phyloP scores from a whole-genome alignment of 495 filamentous ascomycete genomes.

The Hypoxylon rickii region DNA sequence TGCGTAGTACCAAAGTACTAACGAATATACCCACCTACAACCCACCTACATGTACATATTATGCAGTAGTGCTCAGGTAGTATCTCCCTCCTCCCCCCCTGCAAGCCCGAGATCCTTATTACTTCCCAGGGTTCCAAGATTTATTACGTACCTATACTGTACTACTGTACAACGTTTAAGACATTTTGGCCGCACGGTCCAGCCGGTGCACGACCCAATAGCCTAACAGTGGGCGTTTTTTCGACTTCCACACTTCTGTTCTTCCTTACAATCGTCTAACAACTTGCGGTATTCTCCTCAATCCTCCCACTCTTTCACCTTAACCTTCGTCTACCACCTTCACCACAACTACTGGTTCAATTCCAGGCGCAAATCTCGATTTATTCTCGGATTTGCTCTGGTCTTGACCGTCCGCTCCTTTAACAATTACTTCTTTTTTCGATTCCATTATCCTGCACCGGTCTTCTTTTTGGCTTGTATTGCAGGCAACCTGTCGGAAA shows the following conservation, averaged over 20 bases:
- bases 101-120: conserved; percentile 36
- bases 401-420: conserved; percentile 61
- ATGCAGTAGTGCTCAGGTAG: no score
- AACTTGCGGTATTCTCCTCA: conserved; percentile 31
- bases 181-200: conserved; percentile 23
- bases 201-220: conserved; percentile 23
- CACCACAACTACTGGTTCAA: conserved; percentile 46
- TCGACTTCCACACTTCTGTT: conserved; percentile 27
- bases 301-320: conserved; percentile 43
- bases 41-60: no score
- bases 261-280: conserved; percentile 25
- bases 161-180: conserved; percentile 12
- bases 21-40: no score
- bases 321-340: conserved; percentile 31
- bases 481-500: conserved; percentile 8
- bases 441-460: conserved; percentile 38
- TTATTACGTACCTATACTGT: conserved; percentile 18
- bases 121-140: no score
- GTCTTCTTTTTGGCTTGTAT: conserved; percentile 34
- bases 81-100: conserved; percentile 11
- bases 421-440: conserved; percentile 33
- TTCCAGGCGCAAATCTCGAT: conserved; percentile 51
- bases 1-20: no score
- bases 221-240: conserved; percentile 31
- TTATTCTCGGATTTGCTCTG: conserved; percentile 50